Evolutionary conservation across 805 yeast genomes (phyloP), one percentile per base, ranked within the genome.

Genomic region (Scheffersomyces amazonensis): DNA sequence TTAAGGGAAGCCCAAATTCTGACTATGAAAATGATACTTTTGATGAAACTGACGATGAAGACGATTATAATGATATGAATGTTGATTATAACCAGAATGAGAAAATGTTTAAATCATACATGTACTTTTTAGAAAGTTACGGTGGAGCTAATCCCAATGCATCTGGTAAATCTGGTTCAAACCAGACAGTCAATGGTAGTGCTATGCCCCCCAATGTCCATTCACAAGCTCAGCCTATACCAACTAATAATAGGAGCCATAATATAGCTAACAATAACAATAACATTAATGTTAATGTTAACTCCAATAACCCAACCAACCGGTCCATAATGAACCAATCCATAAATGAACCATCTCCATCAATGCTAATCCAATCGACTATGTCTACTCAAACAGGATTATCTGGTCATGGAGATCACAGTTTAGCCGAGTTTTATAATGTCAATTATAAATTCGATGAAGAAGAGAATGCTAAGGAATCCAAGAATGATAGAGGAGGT

Each of bases 71-170:
- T 35, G 39, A n/a, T 27, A 30, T 64, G 42, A 40, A 60, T 27
- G 17, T 27, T 5, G 30, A 27, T 46, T 54, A 63, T 30, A 13
- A 56, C 30, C 78, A 78, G 40, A 93, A 89, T 51, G 89, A 82
- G 44, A 90, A 91, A 56, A 90, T 91, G 96, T 78, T 87, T 63
- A 87, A 87, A 50, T 87, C 96, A 1, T 90, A 88, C 57, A 68
- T 90, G 64, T 82, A 88, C 57, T 90, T 90, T 56, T 64, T 89
- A 50, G 96, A 89, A 52, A 87, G 89, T 49, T 89, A 89, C 60
- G 90, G 54, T 28, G 52, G 51, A 30, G 46, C 49, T 18, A 47
- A 40, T 31, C 44, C 44, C 5, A 40, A 15, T 11, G 15, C 30
- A 27, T 13, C 30, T 5, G 6, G 9, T 5, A 31, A 23, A 18